Percentiles rank a stretch among this genome's conserved stretches.
Evolutionary conservation across 2,329 filamentous ascomycete species (phyloP).

Genomic region (Clarireedia hainanense): DNA sequence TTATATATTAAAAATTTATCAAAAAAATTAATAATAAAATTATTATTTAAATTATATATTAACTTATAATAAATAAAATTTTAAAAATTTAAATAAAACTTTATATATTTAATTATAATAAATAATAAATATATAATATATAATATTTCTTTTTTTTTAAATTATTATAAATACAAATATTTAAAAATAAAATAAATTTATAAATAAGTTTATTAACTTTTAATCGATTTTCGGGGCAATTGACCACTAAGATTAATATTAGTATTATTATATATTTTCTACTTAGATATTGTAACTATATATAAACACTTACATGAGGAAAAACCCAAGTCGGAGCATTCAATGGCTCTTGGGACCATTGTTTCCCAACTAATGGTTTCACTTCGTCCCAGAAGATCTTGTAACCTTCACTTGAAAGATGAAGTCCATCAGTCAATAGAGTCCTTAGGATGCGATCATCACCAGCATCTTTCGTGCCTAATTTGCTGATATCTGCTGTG

Average conservation of each 20-base stretch:
- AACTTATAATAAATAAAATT: too few species aligned
- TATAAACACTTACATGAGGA: slow-evolving; percentile 15
- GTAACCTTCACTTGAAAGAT: slow-evolving; percentile 27
- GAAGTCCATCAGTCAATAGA: slow-evolving; percentile 25
- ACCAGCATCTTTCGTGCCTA: slow-evolving; percentile 18
- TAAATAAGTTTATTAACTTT: background rate
- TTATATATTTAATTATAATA: too few species aligned
- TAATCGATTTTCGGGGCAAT: slow-evolving; percentile 4
- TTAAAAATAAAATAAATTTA: too few species aligned
- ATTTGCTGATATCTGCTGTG: slow-evolving; percentile 7
- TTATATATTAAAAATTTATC: too few species aligned
- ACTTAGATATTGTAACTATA: too few species aligned
- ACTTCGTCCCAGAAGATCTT: slow-evolving; percentile 23
- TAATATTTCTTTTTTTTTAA: too few species aligned
- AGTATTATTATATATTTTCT: background rate
- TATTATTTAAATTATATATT: too few species aligned
- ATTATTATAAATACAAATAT: too few species aligned
- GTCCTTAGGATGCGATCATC: slow-evolving; percentile 12
- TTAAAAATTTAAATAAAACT: too few species aligned
- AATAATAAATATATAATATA: too few species aligned
- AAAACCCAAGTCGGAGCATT: slow-evolving; percentile 21
- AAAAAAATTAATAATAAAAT: too few species aligned
- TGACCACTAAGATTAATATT: background rate
- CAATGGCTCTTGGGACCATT: slow-evolving; percentile 18
- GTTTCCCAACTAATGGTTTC: slow-evolving; percentile 17